Conservation (phyloP, 73 alveolate species). For the Paramecium sonneborni region DNA sequence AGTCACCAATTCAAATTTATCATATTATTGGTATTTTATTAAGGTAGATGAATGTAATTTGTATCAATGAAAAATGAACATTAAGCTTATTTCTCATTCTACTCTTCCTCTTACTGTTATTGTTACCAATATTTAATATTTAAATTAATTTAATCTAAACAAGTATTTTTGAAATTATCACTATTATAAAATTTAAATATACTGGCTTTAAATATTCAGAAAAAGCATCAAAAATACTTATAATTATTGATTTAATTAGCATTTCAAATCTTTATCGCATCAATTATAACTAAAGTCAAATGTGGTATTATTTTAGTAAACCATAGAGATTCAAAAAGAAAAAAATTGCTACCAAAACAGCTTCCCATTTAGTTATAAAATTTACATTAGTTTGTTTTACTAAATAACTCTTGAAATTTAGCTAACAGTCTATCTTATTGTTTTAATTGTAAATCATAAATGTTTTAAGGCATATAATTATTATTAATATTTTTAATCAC, state of each 20-base stretch:
- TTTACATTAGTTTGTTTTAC: neutral
- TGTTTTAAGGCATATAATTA: neutral
- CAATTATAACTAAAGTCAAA: neutral
- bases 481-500: neutral
- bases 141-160: neutral
- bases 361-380: neutral
- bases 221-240: conserved; percentile 7
- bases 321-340: neutral
- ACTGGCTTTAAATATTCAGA: neutral
- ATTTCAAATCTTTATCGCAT: neutral
- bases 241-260: neutral
- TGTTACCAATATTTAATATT: neutral
- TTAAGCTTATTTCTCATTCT: neutral
- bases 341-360: neutral
- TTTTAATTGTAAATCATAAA: neutral
- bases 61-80: neutral
- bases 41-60: neutral
- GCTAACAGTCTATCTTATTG: neutral
- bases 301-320: neutral
- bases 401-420: neutral
- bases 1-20: conserved; percentile 11
- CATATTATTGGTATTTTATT: neutral
- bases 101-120: neutral
- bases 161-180: neutral
- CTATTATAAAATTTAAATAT: neutral